Evolutionary conservation across 345 rosid genomes (phyloP), one percentile per base, ranked within the genome.

Genomic region (Gossypium turneri): DNA sequence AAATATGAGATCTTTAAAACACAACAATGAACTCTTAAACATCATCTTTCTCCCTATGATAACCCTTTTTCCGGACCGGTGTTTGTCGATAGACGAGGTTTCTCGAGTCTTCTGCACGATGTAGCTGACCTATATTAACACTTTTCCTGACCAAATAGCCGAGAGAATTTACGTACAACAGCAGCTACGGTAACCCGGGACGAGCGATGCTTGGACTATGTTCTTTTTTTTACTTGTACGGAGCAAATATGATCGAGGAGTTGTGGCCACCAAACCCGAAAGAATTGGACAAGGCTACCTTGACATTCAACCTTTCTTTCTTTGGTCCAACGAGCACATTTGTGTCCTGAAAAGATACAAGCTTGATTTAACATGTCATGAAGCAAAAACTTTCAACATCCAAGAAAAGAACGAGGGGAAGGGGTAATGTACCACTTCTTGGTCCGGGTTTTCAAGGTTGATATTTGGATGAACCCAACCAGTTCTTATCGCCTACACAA

Each of bases 401-500:
- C 17, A 25, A 10, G 41, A 38, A 29, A 45, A 5, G 15, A 56
- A 48, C 1, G 27, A 60, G 43, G 44, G 61, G 47, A 60, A 22
- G 55, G 79, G 43, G 29, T 27, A 57, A 75, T 86, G 72, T 87
- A 94, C 98, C 90, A 94, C 86, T 83, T 85, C 89, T 70, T 78
- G 75, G 61, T 90, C 98, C 60, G 98, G 97, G 78, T 82, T 85
- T 77, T 94, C 98, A 27, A 92, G 90, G 81, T 94, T 94, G 86
- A 94, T 79, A 81, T 92, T 92, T 69, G 98, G 98, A 85, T 94
- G 98, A 81, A 92, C 85, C 97, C 98, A 94, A 52, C 98, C 98
- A 9, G 95, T 92, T 64, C 84, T 81, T 88, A 94, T 94, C 71
- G 98, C 98, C 97, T 94, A 78, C 52, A 78, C 52, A 60, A 60